Evolutionary conservation across 495 filamentous ascomycete species (phyloP), one percentile per base, ranked within the genome.

Genomic region (Hamigera avellanea): DNA sequence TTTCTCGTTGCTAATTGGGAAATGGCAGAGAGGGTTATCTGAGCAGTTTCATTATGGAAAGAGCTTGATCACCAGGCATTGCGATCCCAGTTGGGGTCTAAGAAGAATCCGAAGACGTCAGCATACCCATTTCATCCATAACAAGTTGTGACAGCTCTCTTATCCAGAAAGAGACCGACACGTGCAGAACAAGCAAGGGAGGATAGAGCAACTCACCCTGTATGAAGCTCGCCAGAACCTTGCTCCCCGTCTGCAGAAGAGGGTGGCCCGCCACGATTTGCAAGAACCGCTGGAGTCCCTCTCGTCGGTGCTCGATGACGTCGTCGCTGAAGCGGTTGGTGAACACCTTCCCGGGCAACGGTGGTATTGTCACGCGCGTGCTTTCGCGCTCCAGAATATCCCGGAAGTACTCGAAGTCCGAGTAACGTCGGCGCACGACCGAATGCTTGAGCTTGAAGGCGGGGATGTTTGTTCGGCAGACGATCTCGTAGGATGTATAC

Each of bases 401-500:
- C 49, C 91, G 86, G 66, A 98, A 98, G 66, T 91, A 87, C 65
- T 98, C 91, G 49, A 98, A 98, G 60, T 98, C 91, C 39, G 80
- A 87, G 64, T 98, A 98, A 17, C 91, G 84, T 37, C 91, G 77
- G 39, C 91, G 86, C 35, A 96, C 93, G 42, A 74, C 70, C 32
- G 80, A 86, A 53, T 84, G 68, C 50, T 80, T 78, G 43, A 96
- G 77, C 67, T 95, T 93, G 74, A 98, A 98, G 46, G 93, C 88
- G 39, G 91, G 91, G 56, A 98, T 98, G 65, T 98, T 98, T 60
- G 91, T 98, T 28, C 83, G 78, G 68, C 88, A 94, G 42, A 91
- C 67, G 48, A 98, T 93, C 62, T 95, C 89, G 65, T 98, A 98
- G 64, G 89, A 87, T 32, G 91, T 98, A 69, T 95, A 95, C 88